Percentiles rank a stretch among this genome's conserved stretches.
Conservation (phyloP, 176 grass and related monocot genomes). For the Eleusine indica region DNA sequence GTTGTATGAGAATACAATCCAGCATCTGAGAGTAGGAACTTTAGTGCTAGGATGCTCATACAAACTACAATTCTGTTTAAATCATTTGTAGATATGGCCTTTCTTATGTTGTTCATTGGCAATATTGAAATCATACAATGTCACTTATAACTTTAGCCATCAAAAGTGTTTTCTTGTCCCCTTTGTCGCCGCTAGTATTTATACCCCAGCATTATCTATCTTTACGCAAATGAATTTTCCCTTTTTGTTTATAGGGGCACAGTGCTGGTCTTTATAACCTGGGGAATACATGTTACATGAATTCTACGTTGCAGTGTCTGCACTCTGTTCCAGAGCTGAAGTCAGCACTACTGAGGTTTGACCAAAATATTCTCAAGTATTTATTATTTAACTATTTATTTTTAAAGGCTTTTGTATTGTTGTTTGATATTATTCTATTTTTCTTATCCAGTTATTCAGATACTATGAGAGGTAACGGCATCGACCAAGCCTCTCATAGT, state of each 20-base stretch:
- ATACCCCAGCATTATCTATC: background rate
- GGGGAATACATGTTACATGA: constrained; percentile 99
- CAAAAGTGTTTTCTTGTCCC: background rate
- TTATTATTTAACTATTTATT: constrained; percentile 1
- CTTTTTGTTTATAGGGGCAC: constrained; percentile 65
- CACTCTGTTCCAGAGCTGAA: constrained; percentile 98
- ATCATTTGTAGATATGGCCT: background rate
- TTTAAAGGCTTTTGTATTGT: constrained; percentile 12
- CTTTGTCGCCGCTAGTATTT: background rate
- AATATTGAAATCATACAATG: constrained; percentile 5
- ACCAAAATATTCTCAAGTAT: background rate
- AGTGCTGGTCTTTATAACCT: constrained; percentile 97
- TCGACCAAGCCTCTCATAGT: constrained; percentile 91
- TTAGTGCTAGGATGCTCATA: background rate
- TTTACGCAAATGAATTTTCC: constrained; percentile 24
- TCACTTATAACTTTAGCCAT: background rate
- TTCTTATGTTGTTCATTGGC: constrained; percentile 13
- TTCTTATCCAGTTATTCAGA: constrained; percentile 74
- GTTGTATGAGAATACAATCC: background rate
- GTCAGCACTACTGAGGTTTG: constrained; percentile 82
- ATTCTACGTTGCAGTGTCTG: constrained; percentile 97
- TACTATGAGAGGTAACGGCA: constrained; percentile 67
- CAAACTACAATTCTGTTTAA: background rate
- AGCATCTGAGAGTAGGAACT: background rate
- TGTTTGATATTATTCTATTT: constrained; percentile 35